Evolutionary conservation across 768 basidiomycete genomes (phyloP), one percentile per base, ranked within the genome.

Genomic region (Scleroderma citrinum): DNA sequence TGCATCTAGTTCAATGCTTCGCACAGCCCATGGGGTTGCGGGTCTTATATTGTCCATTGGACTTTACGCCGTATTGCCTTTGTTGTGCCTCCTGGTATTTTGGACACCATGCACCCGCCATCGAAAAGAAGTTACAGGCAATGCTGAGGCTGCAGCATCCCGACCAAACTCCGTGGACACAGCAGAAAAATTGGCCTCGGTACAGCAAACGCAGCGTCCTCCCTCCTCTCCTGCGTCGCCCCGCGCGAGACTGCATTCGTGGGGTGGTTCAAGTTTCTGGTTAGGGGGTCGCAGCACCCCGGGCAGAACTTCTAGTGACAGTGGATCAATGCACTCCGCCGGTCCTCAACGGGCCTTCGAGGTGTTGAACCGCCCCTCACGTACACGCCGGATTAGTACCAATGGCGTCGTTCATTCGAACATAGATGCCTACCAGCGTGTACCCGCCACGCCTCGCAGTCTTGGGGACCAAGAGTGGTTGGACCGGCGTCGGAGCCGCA

Each of bases 381-480:
- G 60, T 65, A 72, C 58, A 71, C 84, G 58, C 68, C 78, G 79
- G 71, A 76, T 65, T 14, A 77, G 76, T 41, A 67, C 59, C 19
- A 70, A 73, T 34, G 73, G 73, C 24, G 63, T 74, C 19, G 62
- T 65, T 24, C 70, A 66, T 39, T 62, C 59, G 60, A 68, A 52
- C 72, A 81, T 55, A 76, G 74, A 46, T 69, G 70, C 43, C 36
- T 75, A 61, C 73, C 82, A 58, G 53, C 72, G 62, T 59, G 68
- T 63, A 58, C 77, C 59, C 59, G 71, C 52, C 34, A 62, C 73
- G 14, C 71, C 77, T 26, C 71, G 79, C 49, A 81, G 76, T 52
- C 68, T 88, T 34, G 79, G 81, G 26, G 86, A 91, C 59, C 71
- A 87, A 44, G 87, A 87, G 60, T 91, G 89, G 89, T 69, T 89